Evolutionary conservation across 192 early-diverging fungal genomes (phyloP).

Genomic region (Cladochytrium replicatum): DNA sequence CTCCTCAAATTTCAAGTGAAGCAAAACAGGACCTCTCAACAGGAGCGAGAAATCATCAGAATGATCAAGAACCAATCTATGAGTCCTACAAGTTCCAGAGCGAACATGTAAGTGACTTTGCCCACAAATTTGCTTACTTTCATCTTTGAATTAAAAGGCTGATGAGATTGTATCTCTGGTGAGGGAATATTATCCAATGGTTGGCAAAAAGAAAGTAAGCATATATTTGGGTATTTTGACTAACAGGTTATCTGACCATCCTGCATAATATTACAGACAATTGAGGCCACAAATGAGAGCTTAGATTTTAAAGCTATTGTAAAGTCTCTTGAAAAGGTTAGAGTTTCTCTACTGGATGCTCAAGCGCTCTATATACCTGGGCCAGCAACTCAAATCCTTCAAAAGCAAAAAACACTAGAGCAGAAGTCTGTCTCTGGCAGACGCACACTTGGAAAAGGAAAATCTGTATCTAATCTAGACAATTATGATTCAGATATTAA

Average conservation of each 20-base stretch:
- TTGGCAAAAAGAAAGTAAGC: constrained; percentile 6
- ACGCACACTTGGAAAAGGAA: too few species aligned
- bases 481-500: too few species aligned
- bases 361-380: not conserved
- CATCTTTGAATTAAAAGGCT: constrained; percentile 1
- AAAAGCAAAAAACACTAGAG: too few species aligned
- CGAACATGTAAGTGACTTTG: constrained; percentile 1
- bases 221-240: not conserved
- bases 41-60: not conserved
- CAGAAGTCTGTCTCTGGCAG: too few species aligned
- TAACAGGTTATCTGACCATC: not conserved
- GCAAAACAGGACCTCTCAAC: not conserved
- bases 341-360: constrained; percentile 7
- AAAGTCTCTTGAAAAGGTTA: constrained; percentile 13
- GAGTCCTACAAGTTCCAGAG: constrained; percentile 26
- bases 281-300: constrained; percentile 1
- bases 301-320: too few species aligned
- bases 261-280: constrained; percentile 8
- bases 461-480: too few species aligned
- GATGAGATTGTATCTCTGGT: constrained; percentile 37
- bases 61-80: not conserved
- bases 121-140: not conserved
- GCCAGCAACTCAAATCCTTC: too few species aligned
- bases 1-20: not conserved
- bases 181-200: constrained; percentile 34